Evolutionary conservation across 306 rosid genomes (phyloP), one percentile per base, ranked within the genome.

Genomic region (Lithocarpus polystachyus): DNA sequence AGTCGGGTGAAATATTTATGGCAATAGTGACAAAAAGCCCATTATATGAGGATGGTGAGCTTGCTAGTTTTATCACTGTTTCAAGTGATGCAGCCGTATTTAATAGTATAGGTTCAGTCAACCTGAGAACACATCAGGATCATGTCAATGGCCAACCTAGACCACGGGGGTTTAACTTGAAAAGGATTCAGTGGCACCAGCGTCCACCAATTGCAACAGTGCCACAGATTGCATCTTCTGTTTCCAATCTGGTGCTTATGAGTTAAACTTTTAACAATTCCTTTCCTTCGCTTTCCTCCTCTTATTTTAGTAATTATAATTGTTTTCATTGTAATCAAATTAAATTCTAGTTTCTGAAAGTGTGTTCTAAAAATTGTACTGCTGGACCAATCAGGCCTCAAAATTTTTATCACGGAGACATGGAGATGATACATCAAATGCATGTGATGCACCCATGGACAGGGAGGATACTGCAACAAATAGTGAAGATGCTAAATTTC

Each of bases 161-260:
- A 82, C 73, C 35, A 48, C 83, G 60, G 84, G 83, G 78, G 72
- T 76, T 60, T 33, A 84, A 82, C 79, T 77, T 82, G 55, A 86
- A 84, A 79, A 83, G 79, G 80, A 71, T 84, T 72, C 92, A 86
- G 43, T 84, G 84, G 86, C 81, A 89, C 78, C 89, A 82, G 14
- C 86, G 83, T 43, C 90, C 88, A 48, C 82, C 64, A 17, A 70
- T 85, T 68, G 87, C 70, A 33, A 88, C 89, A 13, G 80, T 87
- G 31, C 89, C 93, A 57, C 87, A 81, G 72, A 82, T 89, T 80
- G 91, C 88, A 60, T 90, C 93, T 23, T 87, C 90, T 80, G 92
- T 88, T 84, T 89, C 97, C 79, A 84, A 82, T 89, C 89, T 90
- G 93, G 95, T 92, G 77, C 73, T 80, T 76, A 75, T 57, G 48